A percentile compares a stretch with the other conserved stretches of the same genome.
These are phyloP conservation scores for Thuidium tamariscinum DNA, from an alignment of 225 moss, liverwort and hornwort species.

Conservation along the genomic window DNA sequence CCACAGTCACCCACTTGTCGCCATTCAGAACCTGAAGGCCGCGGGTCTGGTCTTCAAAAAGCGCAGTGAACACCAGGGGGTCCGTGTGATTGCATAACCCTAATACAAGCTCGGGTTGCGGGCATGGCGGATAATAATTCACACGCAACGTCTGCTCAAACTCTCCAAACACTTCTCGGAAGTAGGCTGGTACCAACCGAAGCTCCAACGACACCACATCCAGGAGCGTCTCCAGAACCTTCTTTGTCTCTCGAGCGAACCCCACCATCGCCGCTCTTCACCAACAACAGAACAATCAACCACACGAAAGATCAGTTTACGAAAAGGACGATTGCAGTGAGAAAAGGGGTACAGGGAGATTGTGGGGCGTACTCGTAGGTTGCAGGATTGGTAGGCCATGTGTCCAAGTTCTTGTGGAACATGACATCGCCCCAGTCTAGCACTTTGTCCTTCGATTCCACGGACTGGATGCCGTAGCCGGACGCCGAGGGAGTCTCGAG, in stretches of 20 bases:
- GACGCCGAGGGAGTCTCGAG: background rate
- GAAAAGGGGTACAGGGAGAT: background rate
- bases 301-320: background rate
- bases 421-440: conserved; percentile 47
- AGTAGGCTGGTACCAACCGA: conserved; percentile 14
- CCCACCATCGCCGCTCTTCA: conserved; percentile 15
- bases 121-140: conserved; percentile 31
- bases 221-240: conserved; percentile 16
- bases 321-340: background rate
- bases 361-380: conserved; percentile 9
- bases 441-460: conserved; percentile 2
- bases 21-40: conserved; percentile 27
- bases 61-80: conserved; percentile 11
- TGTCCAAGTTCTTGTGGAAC: conserved; percentile 20
- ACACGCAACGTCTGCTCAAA: conserved; percentile 17
- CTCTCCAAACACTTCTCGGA: conserved; percentile 13
- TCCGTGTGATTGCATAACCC: conserved; percentile 25
- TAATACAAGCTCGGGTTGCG: conserved; percentile 35
- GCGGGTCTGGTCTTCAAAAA: conserved; percentile 23
- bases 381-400: conserved; percentile 27
- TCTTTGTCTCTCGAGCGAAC: conserved; percentile 4
- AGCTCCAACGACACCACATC: conserved; percentile 23
- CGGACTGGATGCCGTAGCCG: conserved; percentile 15
- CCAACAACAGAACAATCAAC: background rate
- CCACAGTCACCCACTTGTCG: conserved; percentile 15